Conservation (phyloP, 495 filamentous ascomycete genomes). For the Neurospora sp. region DNA sequence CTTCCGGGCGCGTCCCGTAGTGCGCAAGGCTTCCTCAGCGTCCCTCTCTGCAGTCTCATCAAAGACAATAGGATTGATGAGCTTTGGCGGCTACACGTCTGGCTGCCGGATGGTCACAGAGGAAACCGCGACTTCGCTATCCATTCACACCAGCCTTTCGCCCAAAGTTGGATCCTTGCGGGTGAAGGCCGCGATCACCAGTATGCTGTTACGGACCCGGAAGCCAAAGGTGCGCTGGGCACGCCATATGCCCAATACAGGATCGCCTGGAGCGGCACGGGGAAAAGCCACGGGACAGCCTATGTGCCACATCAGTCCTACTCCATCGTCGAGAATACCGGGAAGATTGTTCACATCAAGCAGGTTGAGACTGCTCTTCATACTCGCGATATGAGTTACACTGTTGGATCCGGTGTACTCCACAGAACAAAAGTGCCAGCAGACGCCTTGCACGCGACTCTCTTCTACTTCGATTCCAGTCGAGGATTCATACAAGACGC, state of each 20-base stretch:
- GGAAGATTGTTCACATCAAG: neutral
- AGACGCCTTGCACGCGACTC: constrained; percentile 9
- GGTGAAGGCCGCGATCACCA: constrained; percentile 12
- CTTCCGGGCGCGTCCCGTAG: constrained; percentile 11
- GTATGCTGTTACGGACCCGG: neutral
- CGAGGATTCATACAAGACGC: constrained; percentile 11
- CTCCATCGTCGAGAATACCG: constrained; percentile 10
- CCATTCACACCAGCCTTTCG: constrained; percentile 17
- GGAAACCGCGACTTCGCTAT: constrained; percentile 8
- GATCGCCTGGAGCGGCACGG: constrained; percentile 9
- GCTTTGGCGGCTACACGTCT: constrained; percentile 17
- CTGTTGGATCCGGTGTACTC: constrained; percentile 4
- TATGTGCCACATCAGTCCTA: constrained; percentile 8
- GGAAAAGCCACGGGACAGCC: constrained; percentile 1
- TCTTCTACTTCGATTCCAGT: constrained; percentile 13
- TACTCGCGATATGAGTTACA: constrained; percentile 4
- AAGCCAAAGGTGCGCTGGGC: neutral
- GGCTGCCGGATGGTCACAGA: constrained; percentile 11
- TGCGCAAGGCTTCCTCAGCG: constrained; percentile 15
- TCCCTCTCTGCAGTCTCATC: constrained; percentile 18
- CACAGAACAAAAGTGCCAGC: constrained; percentile 6
- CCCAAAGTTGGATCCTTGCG: constrained; percentile 20
- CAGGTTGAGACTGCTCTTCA: neutral
- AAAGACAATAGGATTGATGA: constrained; percentile 15
- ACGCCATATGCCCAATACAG: constrained; percentile 11